Conservation (phyloP, 805 yeast genomes). For the Torulaspora delbrueckii region DNA sequence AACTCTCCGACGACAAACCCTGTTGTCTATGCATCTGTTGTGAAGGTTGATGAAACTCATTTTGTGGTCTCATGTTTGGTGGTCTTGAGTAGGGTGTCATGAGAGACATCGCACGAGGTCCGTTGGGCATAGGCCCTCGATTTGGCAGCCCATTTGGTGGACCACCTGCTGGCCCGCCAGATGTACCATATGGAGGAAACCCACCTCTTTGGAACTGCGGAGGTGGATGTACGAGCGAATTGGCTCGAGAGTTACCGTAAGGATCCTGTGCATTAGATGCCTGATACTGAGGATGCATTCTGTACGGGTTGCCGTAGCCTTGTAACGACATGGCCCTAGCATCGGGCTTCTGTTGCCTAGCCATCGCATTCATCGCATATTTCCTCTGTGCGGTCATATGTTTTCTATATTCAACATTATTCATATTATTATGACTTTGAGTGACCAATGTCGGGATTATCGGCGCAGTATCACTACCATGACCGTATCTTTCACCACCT, state of each 20-base stretch:
- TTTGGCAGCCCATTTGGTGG: background rate
- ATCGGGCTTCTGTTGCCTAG: constrained; percentile 33
- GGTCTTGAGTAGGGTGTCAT: constrained; percentile 14
- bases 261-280: constrained; percentile 1
- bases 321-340: constrained; percentile 47
- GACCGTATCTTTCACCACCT: constrained; percentile 54
- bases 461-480: constrained; percentile 58
- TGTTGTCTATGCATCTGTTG: background rate
- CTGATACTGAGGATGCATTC: constrained; percentile 6
- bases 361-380: constrained; percentile 44
- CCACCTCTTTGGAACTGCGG: constrained; percentile 7
- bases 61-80: constrained; percentile 10
- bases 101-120: constrained; percentile 34
- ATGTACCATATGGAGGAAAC: background rate
- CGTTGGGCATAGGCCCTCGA: background rate
- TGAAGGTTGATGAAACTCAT: constrained; percentile 4
- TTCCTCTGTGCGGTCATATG: constrained; percentile 66
- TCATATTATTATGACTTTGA: constrained; percentile 32
- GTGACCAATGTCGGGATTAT: constrained; percentile 65
- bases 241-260: constrained; percentile 3
- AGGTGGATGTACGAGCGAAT: constrained; percentile 16
- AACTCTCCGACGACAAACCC: background rate
- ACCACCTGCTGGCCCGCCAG: background rate
- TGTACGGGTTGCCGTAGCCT: constrained; percentile 11
- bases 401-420: constrained; percentile 62